Base-by-base conservation (phyloP, 192 early-diverging fungal genomes). In the Coemansia pectinata region DNA sequence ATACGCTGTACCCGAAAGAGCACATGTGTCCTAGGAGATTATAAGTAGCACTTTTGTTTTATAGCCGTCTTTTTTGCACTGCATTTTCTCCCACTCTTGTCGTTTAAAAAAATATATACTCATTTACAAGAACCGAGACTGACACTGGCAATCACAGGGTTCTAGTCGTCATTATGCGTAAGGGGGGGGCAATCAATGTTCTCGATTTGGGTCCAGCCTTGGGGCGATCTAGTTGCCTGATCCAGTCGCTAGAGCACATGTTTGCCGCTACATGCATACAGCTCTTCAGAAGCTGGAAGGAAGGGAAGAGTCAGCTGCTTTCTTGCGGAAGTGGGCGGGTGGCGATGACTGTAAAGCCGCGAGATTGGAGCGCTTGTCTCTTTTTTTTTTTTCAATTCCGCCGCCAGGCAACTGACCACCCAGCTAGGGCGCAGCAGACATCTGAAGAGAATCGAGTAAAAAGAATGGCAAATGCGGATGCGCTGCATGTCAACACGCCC, bases 331-430 rank as follows among this genome's bases (percentile, higher is more conserved):
- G 47, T 21, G 47, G 3, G n/a, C 17, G 17, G 15, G 5, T 45
- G 44, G 44, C 14, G 8, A 23, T 50, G 47, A 21, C 47, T 50
- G 47, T 4, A 15, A 47, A 6, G 47, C n/a, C 8, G 47, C 8
- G 23, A 50, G 47, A 6, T 9, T 36, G 44, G 44, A 5, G 44
- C 17, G 47, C 19, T 21, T 50, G 47, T 50, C 47, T 50, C 41
- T 50, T 50, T 47, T 50, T 50, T 47, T 42, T 42, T 42, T 45
- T 45, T 17, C 47, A 48, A 48, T 48, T 48, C 47, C 47, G 47
- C 19, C 19, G 47, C 9, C 47, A 21, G 19, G 9, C 47, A 48
- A 48, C 1, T 48, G 47, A 48, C 47, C 47, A 48, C n/a, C 19
- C 34, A 4, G 21, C 19, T n/a, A 48, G n/a, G 47, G 47, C 19